phyloP scores from a whole-genome alignment of 2,329 filamentous ascomycete species.

The Ascochyta viciae-villosae region DNA sequence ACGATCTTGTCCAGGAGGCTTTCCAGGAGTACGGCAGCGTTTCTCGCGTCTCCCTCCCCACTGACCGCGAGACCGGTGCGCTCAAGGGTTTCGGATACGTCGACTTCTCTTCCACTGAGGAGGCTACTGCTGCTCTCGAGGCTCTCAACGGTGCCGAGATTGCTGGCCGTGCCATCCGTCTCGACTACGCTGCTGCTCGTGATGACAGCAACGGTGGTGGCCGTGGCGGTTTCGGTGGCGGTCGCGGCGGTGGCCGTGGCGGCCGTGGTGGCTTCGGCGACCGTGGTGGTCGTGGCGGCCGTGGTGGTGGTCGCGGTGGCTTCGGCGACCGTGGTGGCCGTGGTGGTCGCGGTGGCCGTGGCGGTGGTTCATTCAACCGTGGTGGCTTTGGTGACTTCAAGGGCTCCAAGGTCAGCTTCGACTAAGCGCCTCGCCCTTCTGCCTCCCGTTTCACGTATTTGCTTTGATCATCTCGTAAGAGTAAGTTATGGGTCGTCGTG shows the following conservation, averaged over 20 bases:
- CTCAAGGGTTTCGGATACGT: slow-evolving; percentile 95
- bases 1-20: slow-evolving; percentile 75
- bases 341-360: slow-evolving; percentile 58
- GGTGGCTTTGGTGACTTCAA: slow-evolving; percentile 71
- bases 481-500: slow-evolving; percentile 33
- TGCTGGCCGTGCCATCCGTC: slow-evolving; percentile 75
- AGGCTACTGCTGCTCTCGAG: slow-evolving; percentile 78
- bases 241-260: slow-evolving; percentile 57
- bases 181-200: slow-evolving; percentile 80
- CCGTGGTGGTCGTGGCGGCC: slow-evolving; percentile 57
- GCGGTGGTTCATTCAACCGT: slow-evolving; percentile 56
- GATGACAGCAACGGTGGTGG: slow-evolving; percentile 63
- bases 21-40: slow-evolving; percentile 76
- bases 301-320: slow-evolving; percentile 56
- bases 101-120: slow-evolving; percentile 80
- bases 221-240: slow-evolving; percentile 60
- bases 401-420: slow-evolving; percentile 81
- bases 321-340: slow-evolving; percentile 52
- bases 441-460: slow-evolving; percentile 23
- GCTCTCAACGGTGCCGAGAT: slow-evolving; percentile 75
- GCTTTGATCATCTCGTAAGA: slow-evolving; percentile 28
- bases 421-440: slow-evolving; percentile 33
- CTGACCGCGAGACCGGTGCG: slow-evolving; percentile 81
- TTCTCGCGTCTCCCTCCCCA: slow-evolving; percentile 84
- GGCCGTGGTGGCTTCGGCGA: slow-evolving; percentile 59